phyloP scores from a whole-genome alignment of 768 basidiomycete species.

The Macrolepiota dolichaula region DNA sequence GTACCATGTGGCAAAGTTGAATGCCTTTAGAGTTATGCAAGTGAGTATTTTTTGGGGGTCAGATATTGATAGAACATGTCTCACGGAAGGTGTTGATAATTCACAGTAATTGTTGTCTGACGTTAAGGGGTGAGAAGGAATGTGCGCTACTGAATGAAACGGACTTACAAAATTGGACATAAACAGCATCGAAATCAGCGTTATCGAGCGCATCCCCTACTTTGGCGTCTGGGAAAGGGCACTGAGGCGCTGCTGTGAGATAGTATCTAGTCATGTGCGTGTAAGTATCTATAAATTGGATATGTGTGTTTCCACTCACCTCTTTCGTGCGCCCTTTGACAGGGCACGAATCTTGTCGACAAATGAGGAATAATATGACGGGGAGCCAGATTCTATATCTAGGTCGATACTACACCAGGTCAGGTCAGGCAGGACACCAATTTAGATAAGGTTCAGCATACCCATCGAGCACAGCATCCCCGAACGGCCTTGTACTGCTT shows the following conservation, averaged over 20 bases:
- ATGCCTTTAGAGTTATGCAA: conserved; percentile 29
- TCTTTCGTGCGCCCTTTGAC: conserved; percentile 44
- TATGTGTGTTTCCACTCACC: conserved; percentile 24
- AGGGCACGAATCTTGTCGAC: conserved; percentile 50
- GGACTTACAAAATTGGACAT: conserved; percentile 62
- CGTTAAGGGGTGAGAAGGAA: conserved; percentile 5
- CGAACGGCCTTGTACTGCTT: conserved; percentile 57
- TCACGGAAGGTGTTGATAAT: conserved; percentile 32
- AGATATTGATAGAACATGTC: conserved; percentile 11
- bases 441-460: conserved; percentile 19
- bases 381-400: conserved; percentile 65
- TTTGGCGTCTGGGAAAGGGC: conserved; percentile 66
- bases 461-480: conserved; percentile 68
- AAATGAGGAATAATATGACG: conserved; percentile 48
- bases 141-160: not conserved
- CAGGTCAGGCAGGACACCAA: not conserved
- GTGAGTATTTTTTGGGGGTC: conserved; percentile 2
- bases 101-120: conserved; percentile 59
- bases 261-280: conserved; percentile 43
- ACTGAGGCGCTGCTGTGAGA: conserved; percentile 59
- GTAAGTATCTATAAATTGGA: not conserved
- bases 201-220: conserved; percentile 57
- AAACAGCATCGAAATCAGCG: conserved; percentile 66
- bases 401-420: conserved; percentile 49
- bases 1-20: conserved; percentile 50